Evolutionary conservation across 306 rosid species (phyloP), one percentile per base, ranked within the genome.

Genomic region (Rubus idaeus): DNA sequence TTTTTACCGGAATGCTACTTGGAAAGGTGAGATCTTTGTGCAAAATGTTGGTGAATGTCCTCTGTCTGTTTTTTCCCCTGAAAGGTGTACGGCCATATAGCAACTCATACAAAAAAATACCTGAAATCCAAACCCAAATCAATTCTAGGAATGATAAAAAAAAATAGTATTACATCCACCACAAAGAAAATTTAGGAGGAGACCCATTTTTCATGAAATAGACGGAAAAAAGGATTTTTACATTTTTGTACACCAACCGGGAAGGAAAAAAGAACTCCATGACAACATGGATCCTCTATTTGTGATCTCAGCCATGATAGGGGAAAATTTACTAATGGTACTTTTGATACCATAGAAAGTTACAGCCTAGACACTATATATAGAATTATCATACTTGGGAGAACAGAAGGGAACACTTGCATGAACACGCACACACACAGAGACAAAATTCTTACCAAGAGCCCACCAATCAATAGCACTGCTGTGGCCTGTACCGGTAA

Each of bases 381-480:
- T 26, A 18, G 60, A 21, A 17, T 55, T n/a, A 55, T 11, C 46
- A 49, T 16, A 9, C 53, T 70, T 50, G 61, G 30, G 18, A 70
- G 74, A 23, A 14, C 13, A 70, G 39, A 39, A 70, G 8, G 30
- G 14, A 35, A 50, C 5, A 7, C 18, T 13, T 40, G 5, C 23
- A 44, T 5, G 18, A 8, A 2, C 2, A 10, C n/a, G 21, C 37
- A 46, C 41, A 68, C 18, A 70, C 30, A 50, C 6, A 14, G 2
- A 37, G n/a, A 37, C 3, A 16, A 40, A 64, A 23, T 64, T 75
- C 88, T 86, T 87, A 95, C 98, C 98, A 70, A 95, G 86, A 69
- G 98, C 88, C 98, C 98, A 95, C 98, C 98, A 95, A 80, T 95
- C 98, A 61, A 95, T 89, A 39, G 96, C 93, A 71, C 98, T 90